These are phyloP conservation scores for Prosopis cineraria DNA, from an alignment of 306 rosid genomes.

Conservation along the genomic window DNA sequence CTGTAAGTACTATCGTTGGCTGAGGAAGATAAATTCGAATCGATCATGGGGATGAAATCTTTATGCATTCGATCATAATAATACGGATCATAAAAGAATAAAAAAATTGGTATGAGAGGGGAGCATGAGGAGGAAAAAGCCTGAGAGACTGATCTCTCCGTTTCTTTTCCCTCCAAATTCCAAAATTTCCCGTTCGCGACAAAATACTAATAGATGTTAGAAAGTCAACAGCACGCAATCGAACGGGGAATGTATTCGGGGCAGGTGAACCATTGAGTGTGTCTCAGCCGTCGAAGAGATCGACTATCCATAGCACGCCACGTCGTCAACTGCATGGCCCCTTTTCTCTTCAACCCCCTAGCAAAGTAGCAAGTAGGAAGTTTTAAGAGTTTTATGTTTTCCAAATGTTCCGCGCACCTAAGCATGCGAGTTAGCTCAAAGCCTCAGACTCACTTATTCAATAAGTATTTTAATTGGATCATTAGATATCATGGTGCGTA, in stretches of 20 bases:
- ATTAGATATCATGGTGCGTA: too few species aligned
- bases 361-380: too few species aligned
- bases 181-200: neutral
- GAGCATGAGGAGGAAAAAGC: neutral
- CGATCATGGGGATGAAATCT: conserved; percentile 24
- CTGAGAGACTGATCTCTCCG: neutral
- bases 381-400: too few species aligned
- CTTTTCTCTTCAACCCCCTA: too few species aligned
- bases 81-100: neutral
- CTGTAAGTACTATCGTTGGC: neutral
- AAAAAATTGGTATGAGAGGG: neutral
- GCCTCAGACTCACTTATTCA: too few species aligned
- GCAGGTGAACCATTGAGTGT: neutral
- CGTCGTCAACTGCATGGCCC: too few species aligned
- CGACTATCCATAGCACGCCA: neutral
- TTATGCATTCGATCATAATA: neutral
- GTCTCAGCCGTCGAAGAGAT: neutral
- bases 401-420: too few species aligned
- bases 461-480: too few species aligned
- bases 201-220: too few species aligned
- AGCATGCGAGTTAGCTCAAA: too few species aligned
- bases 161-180: conserved; percentile 5
- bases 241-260: neutral
- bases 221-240: neutral
- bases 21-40: conserved; percentile 3